Evolutionary conservation across 805 yeast species (phyloP).

Genomic region (Teunomyces stri): DNA sequence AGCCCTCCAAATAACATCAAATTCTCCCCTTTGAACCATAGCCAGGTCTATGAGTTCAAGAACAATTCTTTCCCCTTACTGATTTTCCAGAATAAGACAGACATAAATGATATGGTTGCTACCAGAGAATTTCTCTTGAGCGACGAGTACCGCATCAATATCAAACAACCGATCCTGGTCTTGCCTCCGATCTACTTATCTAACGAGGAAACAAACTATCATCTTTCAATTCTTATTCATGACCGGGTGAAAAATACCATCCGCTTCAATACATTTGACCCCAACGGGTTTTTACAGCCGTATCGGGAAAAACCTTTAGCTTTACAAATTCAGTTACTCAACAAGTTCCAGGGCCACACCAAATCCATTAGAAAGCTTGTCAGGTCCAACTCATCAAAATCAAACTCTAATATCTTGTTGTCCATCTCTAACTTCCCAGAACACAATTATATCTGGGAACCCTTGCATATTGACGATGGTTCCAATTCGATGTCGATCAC

Average conservation of each 20-base stretch:
- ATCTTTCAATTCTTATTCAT: conserved; percentile 29
- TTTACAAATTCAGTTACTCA: conserved; percentile 13
- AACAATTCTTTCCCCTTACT: conserved; percentile 13
- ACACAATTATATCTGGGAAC: conserved; percentile 44
- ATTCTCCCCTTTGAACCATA: conserved; percentile 32
- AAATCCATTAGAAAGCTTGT: conserved; percentile 70
- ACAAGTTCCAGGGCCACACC: conserved; percentile 80
- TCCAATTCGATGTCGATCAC: conserved; percentile 25
- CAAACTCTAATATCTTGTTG: conserved; percentile 24
- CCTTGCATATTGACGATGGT: conserved; percentile 22
- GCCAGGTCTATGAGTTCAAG: conserved; percentile 11
- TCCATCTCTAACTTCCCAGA: conserved; percentile 39
- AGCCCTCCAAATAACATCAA: conserved; percentile 55
- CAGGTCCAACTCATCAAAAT: conserved; percentile 48
- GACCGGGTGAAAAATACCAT: conserved; percentile 37
- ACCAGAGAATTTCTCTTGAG: conserved; percentile 9
- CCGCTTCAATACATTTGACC: conserved; percentile 18
- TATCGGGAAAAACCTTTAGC: not conserved
- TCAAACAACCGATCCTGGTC: conserved; percentile 17
- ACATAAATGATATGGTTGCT: not conserved
- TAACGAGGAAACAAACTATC: not conserved
- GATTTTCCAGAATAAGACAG: not conserved
- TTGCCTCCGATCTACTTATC: conserved; percentile 12
- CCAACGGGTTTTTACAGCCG: not conserved
- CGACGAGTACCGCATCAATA: conserved; percentile 10